A percentile compares a stretch with the other conserved stretches of the same genome.
These are phyloP conservation scores for Allomyces javanicus DNA, from an alignment of 192 early-diverging fungal species.

Conservation along the genomic window DNA sequence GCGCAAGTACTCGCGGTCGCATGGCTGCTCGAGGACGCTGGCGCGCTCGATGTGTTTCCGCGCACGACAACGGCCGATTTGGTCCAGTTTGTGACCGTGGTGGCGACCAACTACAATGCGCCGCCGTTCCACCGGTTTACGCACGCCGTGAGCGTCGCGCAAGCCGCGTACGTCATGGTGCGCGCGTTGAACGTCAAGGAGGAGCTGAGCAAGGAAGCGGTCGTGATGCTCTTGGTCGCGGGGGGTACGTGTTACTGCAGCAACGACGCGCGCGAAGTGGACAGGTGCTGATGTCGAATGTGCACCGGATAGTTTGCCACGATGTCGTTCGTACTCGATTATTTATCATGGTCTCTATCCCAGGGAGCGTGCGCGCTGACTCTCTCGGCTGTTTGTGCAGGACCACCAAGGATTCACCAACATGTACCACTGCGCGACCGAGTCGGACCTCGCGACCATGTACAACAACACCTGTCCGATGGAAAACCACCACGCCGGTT, in stretches of 20 bases:
- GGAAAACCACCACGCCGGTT: constrained; percentile 1
- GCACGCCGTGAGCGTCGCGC: background rate
- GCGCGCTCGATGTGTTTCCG: background rate
- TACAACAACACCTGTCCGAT: background rate
- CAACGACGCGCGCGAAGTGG: too few relatives aligned
- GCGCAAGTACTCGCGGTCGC: background rate
- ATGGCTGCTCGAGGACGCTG: background rate
- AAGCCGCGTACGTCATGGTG: background rate
- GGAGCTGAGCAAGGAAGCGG: background rate
- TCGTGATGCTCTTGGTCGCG: background rate
- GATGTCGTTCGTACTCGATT: background rate
- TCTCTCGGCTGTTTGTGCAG: too few relatives aligned
- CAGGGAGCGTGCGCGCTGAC: too few relatives aligned
- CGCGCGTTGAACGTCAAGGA: background rate
- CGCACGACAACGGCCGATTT: background rate
- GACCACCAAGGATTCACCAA: background rate
- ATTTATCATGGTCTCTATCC: too few relatives aligned
- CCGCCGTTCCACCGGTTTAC: background rate
- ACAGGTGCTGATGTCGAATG: too few relatives aligned
- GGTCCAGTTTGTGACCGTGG: background rate
- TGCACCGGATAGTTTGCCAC: background rate
- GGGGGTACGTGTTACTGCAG: background rate
- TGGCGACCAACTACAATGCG: background rate
- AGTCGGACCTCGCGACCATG: background rate
- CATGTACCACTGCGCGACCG: background rate